Evolutionary conservation across 2,329 filamentous ascomycete species (phyloP).

Genomic region (Orbilia oligospora): DNA sequence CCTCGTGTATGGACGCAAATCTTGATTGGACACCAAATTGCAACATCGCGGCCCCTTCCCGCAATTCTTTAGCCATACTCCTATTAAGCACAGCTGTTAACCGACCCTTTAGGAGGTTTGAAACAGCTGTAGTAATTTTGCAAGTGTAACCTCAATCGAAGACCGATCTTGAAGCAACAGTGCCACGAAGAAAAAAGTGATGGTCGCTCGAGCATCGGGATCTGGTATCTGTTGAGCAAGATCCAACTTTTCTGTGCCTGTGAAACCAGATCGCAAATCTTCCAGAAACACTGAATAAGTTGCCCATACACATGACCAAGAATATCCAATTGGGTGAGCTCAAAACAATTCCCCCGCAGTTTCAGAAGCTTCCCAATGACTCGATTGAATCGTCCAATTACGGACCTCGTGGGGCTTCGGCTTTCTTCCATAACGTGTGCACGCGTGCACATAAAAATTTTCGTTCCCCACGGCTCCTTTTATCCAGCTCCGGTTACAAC

Average conservation of each 20-base stretch:
- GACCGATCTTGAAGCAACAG: constrained; percentile 10
- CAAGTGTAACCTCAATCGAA: constrained; percentile 10
- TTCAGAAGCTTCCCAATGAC: constrained; percentile 40
- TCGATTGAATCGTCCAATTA: constrained; percentile 47
- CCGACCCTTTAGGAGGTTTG: constrained; percentile 25
- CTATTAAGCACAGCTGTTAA: neutral
- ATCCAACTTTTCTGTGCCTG: constrained; percentile 38
- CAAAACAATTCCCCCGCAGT: constrained; percentile 42
- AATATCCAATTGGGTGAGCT: constrained; percentile 30
- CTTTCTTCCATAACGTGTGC: constrained; percentile 31
- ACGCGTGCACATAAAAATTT: constrained; percentile 29
- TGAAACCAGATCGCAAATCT: constrained; percentile 27
- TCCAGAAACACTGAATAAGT: constrained; percentile 15
- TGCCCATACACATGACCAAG: constrained; percentile 26
- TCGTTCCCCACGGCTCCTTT: constrained; percentile 30
- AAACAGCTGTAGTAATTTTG: constrained; percentile 6
- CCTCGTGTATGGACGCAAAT: constrained; percentile 21
- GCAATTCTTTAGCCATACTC: neutral
- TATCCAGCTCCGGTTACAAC: constrained; percentile 37
- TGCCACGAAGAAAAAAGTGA: constrained; percentile 18
- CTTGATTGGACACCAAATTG: constrained; percentile 16
- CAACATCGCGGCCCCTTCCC: constrained; percentile 25
- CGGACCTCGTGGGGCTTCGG: constrained; percentile 50
- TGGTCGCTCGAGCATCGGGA: constrained; percentile 36
- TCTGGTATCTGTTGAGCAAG: constrained; percentile 8